Percentiles rank a stretch among this genome's conserved stretches.
phyloP scores from a whole-genome alignment of 2,329 filamentous ascomycete genomes.

The Cladosporium sp. region DNA sequence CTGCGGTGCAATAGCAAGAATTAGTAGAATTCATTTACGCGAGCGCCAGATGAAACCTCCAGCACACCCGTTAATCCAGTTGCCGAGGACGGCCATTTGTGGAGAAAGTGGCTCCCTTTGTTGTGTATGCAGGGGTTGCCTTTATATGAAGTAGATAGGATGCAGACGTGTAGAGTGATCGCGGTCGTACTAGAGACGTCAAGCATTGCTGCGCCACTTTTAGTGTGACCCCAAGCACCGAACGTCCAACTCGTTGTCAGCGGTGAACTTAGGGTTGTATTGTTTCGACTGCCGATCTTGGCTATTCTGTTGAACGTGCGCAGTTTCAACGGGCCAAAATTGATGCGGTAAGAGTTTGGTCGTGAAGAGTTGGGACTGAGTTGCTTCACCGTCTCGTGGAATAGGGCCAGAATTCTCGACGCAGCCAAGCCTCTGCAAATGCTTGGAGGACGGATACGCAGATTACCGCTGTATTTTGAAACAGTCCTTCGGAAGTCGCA shows the following conservation, averaged over 20 bases:
- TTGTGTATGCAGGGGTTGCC: not conserved
- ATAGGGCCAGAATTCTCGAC: not conserved
- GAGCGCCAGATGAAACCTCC: constrained; percentile 9
- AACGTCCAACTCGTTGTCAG: not conserved
- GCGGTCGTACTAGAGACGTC: not conserved
- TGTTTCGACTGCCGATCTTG: not conserved
- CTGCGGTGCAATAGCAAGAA: not conserved
- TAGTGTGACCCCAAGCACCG: not conserved
- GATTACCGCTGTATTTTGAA: not conserved
- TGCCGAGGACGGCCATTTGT: not conserved
- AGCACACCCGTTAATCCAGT: not conserved
- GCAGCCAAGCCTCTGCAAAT: not conserved
- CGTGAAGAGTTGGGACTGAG: not conserved
- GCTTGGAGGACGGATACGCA: not conserved
- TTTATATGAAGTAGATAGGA: not conserved
- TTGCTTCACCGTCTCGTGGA: not conserved
- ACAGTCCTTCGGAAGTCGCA: not conserved
- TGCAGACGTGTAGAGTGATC: not conserved
- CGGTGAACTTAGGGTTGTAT: not conserved
- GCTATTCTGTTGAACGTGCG: not conserved
- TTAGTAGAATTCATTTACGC: not conserved
- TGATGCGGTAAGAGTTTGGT: not conserved
- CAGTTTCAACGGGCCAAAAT: not conserved
- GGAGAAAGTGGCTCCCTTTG: constrained; percentile 3
- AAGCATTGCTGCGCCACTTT: constrained; percentile 10